These are phyloP conservation scores for Anethum foeniculum DNA, from an alignment of 140 eudicot species.

Conservation along the genomic window DNA sequence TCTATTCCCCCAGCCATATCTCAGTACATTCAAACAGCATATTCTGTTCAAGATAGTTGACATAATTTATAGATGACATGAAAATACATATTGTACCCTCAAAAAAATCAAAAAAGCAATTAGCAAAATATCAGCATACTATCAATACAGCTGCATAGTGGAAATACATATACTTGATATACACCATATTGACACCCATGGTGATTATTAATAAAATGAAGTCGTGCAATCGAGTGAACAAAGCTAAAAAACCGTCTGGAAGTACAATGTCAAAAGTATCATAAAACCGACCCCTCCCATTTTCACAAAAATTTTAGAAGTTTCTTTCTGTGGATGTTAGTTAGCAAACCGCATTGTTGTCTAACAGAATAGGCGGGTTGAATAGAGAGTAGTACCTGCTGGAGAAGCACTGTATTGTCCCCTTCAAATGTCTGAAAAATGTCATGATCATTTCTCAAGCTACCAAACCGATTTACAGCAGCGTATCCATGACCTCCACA, in stretches of 20 bases:
- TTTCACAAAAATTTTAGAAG: background rate
- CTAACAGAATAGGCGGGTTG: background rate
- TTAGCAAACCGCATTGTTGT: background rate
- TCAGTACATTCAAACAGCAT: background rate
- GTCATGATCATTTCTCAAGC: slow-evolving; percentile 88
- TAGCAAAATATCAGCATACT: no score
- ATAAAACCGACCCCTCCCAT: background rate
- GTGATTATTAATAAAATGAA: no score
- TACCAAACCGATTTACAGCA: slow-evolving; percentile 89
- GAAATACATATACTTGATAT: no score
- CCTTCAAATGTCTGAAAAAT: slow-evolving; percentile 98
- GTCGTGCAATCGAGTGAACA: background rate
- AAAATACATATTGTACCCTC: background rate
- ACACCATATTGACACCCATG: no score
- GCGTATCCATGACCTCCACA: slow-evolving; percentile 99
- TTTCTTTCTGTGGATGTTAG: background rate
- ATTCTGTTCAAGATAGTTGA: background rate
- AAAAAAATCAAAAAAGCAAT: background rate
- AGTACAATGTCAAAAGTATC: background rate
- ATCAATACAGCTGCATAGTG: no score
- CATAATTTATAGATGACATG: background rate
- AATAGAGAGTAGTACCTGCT: slow-evolving; percentile 47
- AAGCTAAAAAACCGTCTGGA: background rate
- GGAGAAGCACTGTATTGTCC: slow-evolving; percentile 89
- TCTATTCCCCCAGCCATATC: background rate